Evolutionary conservation across 495 filamentous ascomycete species (phyloP), one percentile per base, ranked within the genome.

Genomic region (Rhypophila decipiens): DNA sequence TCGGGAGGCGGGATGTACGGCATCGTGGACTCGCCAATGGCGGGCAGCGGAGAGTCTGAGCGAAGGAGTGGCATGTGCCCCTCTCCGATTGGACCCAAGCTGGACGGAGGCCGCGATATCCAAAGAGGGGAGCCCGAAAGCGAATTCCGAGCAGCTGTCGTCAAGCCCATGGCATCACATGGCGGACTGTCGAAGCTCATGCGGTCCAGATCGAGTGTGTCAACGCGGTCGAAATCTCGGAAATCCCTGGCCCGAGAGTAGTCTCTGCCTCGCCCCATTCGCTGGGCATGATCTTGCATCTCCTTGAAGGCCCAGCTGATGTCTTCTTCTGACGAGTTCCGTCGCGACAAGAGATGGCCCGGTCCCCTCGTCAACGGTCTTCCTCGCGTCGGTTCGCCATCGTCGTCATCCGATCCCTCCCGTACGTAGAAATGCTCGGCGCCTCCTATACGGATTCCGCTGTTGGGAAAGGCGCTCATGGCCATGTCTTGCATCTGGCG

Each of bases 401-500:
- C 68, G 35, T 70, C 65, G 35, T 70, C 65, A 39, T 76, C 68
- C 37, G 72, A 76, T 29, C 69, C 67, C 40, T 79, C 75, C 18
- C 74, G 65, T 35, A 73, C 74, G 54, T 76, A 70, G 53, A 77
- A 79, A 54, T 79, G 60, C 50, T 77, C 73, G 22, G 78, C 74
- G 24, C 72, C 74, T 23, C 70, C 67, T 55, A 68, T 67, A 43
- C 65, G 65, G 31, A 65, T 55, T 18, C 63, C 61, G 41, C 63
- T 67, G 63, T 74, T 74, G 49, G 71, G 69, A 52, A 74, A 74
- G 29, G 70, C 70, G 39, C 69, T 67, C 63, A 75, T 65, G 54
- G 68, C 70, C 44, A 66, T 57, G 60, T 75, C 66, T 35, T 72
- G 60, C 44, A 75, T 58, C 59, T 90, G 83, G 60, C 80, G 80